Base-by-base conservation (phyloP, 192 early-diverging fungal species). In the Rhizophagus sp. region DNA sequence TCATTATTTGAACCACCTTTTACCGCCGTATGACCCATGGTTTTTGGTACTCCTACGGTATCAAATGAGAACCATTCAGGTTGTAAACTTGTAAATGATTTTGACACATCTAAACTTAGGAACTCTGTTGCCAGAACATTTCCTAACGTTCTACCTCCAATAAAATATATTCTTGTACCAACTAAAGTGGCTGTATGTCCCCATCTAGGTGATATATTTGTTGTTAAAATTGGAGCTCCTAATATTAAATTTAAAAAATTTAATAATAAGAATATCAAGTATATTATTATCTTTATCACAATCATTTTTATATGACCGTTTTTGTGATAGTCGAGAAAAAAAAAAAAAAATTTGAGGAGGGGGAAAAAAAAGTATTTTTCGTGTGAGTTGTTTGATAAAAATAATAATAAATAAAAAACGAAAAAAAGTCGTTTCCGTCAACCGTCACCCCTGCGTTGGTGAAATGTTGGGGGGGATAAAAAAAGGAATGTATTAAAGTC, bases 151-250 rank as follows among this genome's bases (percentile, higher is more conserved):
- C 57, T 75, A 8, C 74, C 74, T 27, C 74, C 74, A 41, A 75
- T 27, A 62, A 63, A 75, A 63, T 75, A 75, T n/a, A 75, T 62
- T n/a, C 19, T 34, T 24, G 61, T 22, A 63, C 62, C 25, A 36
- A 75, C n/a, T 25, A 75, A 36, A 3, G 74, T 75, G 9, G 74
- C 74, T 12, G 74, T 24, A 36, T 75, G 74, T 0, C 74, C 74
- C 17, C 17, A 75, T n/a, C 74, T 34, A n/a, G 39, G 36, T 44
- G 6, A 6, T 44, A 70, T n/a, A 12, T 17, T 69, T 19, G 67
- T 19, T 9, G 34, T 34, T 15, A 22, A 15, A n/a, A 34, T 19
- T 22, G 67, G 67, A 69, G 17, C 17, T 70, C 34, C 33, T 4
- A 41, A 70, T n/a, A 41, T 41, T 41, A 30, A n/a, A 44, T 70